Conservation (phyloP, 371 early-diverging fungal genomes). For the Rhizomucor pusillus region DNA sequence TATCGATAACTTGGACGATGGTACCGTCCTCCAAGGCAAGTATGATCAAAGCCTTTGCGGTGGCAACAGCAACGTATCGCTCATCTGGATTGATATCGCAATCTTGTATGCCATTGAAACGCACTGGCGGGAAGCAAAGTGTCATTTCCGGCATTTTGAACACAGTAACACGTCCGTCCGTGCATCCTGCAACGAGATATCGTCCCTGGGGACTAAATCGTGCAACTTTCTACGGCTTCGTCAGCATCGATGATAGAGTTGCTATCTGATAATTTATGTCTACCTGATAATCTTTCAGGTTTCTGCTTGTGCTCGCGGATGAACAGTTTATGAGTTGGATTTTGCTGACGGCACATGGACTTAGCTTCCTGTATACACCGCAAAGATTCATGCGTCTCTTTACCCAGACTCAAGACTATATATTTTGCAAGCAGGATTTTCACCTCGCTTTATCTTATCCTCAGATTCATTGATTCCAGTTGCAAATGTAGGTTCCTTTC, state of each 20-base stretch:
- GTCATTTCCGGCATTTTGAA: slow-evolving; percentile 49
- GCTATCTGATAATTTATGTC: no score
- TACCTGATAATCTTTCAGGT: slow-evolving; percentile 31
- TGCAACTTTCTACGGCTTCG: slow-evolving; percentile 37
- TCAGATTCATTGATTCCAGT: slow-evolving; percentile 57
- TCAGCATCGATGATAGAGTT: no score
- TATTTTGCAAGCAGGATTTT: slow-evolving; percentile 52
- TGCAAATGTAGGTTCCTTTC: slow-evolving; percentile 27
- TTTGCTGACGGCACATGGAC: neutral
- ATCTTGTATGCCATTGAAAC: slow-evolving; percentile 58
- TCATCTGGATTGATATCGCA: slow-evolving; percentile 47
- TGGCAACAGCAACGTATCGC: slow-evolving; percentile 28
- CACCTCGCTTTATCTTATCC: slow-evolving; percentile 44
- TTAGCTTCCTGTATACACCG: neutral
- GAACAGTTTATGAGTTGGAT: slow-evolving; percentile 1
- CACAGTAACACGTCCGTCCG: slow-evolving; percentile 61
- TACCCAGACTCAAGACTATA: slow-evolving; percentile 46
- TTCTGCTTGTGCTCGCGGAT: slow-evolving; percentile 21
- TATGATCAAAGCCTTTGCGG: slow-evolving; percentile 45
- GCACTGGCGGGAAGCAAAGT: slow-evolving; percentile 47
- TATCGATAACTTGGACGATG: slow-evolving; percentile 58
- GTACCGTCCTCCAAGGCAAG: slow-evolving; percentile 47
- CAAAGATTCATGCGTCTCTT: slow-evolving; percentile 1
- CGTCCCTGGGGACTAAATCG: slow-evolving; percentile 52
- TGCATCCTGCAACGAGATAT: slow-evolving; percentile 56